phyloP scores from a whole-genome alignment of 495 filamentous ascomycete genomes.

The Paragyromitra xinjiangensis region DNA sequence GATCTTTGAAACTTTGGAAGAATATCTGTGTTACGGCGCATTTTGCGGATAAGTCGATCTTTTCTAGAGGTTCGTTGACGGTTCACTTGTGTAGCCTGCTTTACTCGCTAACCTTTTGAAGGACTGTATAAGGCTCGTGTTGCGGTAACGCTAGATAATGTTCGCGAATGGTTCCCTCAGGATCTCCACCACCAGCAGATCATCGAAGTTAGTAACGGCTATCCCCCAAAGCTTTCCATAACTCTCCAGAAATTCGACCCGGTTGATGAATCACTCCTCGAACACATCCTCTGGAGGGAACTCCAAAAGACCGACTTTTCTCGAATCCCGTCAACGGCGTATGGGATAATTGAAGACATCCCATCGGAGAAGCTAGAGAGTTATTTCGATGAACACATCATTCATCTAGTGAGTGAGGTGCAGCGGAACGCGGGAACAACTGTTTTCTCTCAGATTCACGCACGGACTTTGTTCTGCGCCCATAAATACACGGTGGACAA shows the following conservation, averaged over 20 bases:
- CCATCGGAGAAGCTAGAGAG: constrained; percentile 34
- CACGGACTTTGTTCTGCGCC: constrained; percentile 37
- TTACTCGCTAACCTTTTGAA: constrained; percentile 28
- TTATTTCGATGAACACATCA: constrained; percentile 54
- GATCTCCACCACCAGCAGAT: constrained; percentile 28
- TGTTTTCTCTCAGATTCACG: constrained; percentile 42
- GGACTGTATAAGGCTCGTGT: constrained; percentile 51
- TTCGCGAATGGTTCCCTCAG: constrained; percentile 46
- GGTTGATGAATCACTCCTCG: constrained; percentile 44
- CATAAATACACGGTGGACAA: constrained; percentile 42
- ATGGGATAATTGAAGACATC: constrained; percentile 50
- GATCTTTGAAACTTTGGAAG: constrained; percentile 55
- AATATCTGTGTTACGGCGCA: constrained; percentile 56
- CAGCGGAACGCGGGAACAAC: constrained; percentile 35
- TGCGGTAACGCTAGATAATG: constrained; percentile 44
- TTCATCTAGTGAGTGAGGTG: constrained; percentile 36
- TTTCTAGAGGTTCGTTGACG: constrained; percentile 51
- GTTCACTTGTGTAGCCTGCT: neutral
- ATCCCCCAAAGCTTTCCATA: constrained; percentile 43
- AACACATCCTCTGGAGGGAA: constrained; percentile 56
- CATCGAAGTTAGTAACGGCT: constrained; percentile 55
- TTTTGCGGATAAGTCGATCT: constrained; percentile 54
- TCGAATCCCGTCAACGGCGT: constrained; percentile 51
- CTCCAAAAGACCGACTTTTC: constrained; percentile 47
- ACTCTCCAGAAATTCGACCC: constrained; percentile 48